Conservation (phyloP, 805 yeast genomes). For the Yamadazyma sp. region DNA sequence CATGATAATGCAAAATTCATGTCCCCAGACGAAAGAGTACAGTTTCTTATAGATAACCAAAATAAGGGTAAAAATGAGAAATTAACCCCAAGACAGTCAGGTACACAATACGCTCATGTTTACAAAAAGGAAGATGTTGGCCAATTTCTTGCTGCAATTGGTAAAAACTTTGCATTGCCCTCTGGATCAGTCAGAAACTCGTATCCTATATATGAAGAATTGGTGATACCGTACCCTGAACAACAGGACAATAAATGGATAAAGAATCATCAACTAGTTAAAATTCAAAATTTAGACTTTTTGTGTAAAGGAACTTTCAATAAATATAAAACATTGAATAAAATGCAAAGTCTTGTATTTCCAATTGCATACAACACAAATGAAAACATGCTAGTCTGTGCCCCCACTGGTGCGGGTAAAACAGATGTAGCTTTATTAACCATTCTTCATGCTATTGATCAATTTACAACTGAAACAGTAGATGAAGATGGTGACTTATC, state of each 20-base stretch:
- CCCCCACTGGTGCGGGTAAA: constrained; percentile 98
- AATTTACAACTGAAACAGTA: constrained; percentile 54
- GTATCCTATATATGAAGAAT: constrained; percentile 69
- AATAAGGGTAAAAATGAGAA: constrained; percentile 47
- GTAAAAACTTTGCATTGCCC: constrained; percentile 78
- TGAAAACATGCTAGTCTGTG: constrained; percentile 94
- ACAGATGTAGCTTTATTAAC: constrained; percentile 88
- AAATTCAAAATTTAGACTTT: constrained; percentile 63
- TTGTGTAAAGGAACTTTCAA: constrained; percentile 82
- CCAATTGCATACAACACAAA: constrained; percentile 91
- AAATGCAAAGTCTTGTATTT: constrained; percentile 86
- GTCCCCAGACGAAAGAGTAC: constrained; percentile 54
- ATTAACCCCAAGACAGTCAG: constrained; percentile 43
- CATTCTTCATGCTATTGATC: constrained; percentile 74
- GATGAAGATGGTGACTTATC: constrained; percentile 43
- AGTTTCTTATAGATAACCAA: constrained; percentile 50
- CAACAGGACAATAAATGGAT: constrained; percentile 43
- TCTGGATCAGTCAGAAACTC: constrained; percentile 69
- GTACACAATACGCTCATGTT: constrained; percentile 79
- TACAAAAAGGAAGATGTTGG: constrained; percentile 68
- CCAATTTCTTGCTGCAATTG: constrained; percentile 66
- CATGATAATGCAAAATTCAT: constrained; percentile 27
- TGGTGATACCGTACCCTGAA: constrained; percentile 74
- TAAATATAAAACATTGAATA: constrained; percentile 72
- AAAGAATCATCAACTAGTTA: constrained; percentile 46